Evolutionary conservation across 2,329 filamentous ascomycete genomes (phyloP), one percentile per base, ranked within the genome.

Genomic region (Penicillium thymicola): DNA sequence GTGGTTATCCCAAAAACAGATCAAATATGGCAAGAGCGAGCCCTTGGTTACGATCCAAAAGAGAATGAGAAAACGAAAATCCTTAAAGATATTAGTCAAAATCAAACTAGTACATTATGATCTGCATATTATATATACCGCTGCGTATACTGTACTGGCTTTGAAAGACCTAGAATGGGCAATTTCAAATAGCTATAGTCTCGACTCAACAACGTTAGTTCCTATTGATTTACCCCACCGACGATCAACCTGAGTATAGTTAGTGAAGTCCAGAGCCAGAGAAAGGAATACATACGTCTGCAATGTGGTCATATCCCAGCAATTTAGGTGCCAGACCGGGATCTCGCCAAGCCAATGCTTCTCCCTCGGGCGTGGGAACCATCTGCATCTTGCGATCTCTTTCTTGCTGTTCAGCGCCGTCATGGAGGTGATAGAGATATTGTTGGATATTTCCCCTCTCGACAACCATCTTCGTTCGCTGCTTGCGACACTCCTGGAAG

Each of bases 401-500:
- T 48, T 82, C 78, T 51, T 75, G 61, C 67, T 86, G 85, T 57
- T 83, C 81, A 0, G 73, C 68, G 0, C 85, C 85, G 59, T 88
- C 84, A 5, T 80, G 78, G 2, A 87, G 70, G 59, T 87, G 85
- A 51, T 86, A 87, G 1, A 87, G 74, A 64, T 81, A 79, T 63
- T 87, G 85, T 59, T 88, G 83, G 13, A 79, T 68, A n/a, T 83
- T 86, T 0, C 85, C 85, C 2, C 84, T 71, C 11, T 80, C 72
- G 0, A 88, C 85, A 0, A 88, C 79, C 59, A 77, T 81, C 44
- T 85, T 81, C 0, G 85, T 88, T 4, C 86, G 76, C 44, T 79
- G 72, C 27, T 83, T 79, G 1, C 85, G 77, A 55, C 83, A 85
- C 6, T 75, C 72, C 66, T 88, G 82, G 59, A 87, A 88, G 0